Evolutionary conservation across 495 filamentous ascomycete genomes (phyloP).

Genomic region (Penicillium odoratum): DNA sequence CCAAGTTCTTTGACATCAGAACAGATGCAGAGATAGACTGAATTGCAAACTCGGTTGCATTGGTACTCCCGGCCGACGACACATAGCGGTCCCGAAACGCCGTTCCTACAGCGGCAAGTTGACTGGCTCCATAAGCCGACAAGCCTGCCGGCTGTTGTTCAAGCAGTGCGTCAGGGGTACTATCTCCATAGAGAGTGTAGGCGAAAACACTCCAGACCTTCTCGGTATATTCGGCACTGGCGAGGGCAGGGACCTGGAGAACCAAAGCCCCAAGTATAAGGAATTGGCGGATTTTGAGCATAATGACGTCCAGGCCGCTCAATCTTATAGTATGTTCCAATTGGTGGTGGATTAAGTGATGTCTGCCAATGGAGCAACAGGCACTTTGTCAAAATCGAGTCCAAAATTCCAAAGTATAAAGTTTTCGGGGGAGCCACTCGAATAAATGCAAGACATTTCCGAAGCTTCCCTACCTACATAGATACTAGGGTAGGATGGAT

Average conservation of each 20-base stretch:
- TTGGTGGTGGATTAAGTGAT: neutral
- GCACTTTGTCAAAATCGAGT: neutral
- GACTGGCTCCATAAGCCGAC: constrained; percentile 67
- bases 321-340: neutral
- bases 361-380: neutral
- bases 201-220: constrained; percentile 68
- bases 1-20: constrained; percentile 49
- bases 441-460: constrained; percentile 9
- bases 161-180: constrained; percentile 56
- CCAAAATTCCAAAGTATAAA: neutral
- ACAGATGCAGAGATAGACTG: constrained; percentile 40
- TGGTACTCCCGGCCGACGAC: constrained; percentile 36
- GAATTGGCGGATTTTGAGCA: neutral
- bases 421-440: neutral
- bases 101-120: constrained; percentile 61
- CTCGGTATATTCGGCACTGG: constrained; percentile 31
- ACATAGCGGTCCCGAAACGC: constrained; percentile 63
- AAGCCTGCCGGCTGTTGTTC: constrained; percentile 46
- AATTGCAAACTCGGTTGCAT: constrained; percentile 39
- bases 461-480: too few species aligned
- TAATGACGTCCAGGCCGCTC: neutral
- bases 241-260: neutral
- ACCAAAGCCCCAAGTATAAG: neutral
- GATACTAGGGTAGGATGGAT: constrained; percentile 7
- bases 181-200: constrained; percentile 73